Evolutionary conservation across 2,329 filamentous ascomycete genomes (phyloP).

Genomic region (Phaeophleospora eucalypticola): DNA sequence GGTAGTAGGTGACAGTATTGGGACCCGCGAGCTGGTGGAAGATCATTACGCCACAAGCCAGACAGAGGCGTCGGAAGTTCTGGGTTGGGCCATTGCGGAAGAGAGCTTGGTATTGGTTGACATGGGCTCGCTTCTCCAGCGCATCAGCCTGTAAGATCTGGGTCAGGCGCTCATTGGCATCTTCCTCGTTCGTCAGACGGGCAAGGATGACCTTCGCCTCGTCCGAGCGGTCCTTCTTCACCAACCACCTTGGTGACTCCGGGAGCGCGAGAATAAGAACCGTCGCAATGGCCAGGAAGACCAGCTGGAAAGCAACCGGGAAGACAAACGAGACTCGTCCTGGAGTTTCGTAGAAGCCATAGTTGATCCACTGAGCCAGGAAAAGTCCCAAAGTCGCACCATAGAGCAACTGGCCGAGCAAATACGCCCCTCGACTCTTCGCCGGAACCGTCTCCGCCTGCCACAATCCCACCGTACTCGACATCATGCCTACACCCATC

Average conservation of each 20-base stretch:
- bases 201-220: constrained; percentile 40
- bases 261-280: constrained; percentile 19
- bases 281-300: constrained; percentile 33
- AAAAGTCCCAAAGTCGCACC: constrained; percentile 37
- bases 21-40: constrained; percentile 9
- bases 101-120: constrained; percentile 48
- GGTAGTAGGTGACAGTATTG: constrained; percentile 11
- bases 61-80: constrained; percentile 52
- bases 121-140: constrained; percentile 24
- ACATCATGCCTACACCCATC: constrained; percentile 6
- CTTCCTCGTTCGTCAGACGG: constrained; percentile 47
- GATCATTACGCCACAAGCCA: constrained; percentile 9
- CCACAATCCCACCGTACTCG: constrained; percentile 7
- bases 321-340: constrained; percentile 45
- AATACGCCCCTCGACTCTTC: constrained; percentile 59
- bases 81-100: constrained; percentile 61
- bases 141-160: constrained; percentile 10
- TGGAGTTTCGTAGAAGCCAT: constrained; percentile 35
- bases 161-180: constrained; percentile 48
- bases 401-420: constrained; percentile 48
- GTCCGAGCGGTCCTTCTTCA: constrained; percentile 9
- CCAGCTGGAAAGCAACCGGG: constrained; percentile 38
- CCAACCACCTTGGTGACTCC: constrained; percentile 17
- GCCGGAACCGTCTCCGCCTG: constrained; percentile 48
- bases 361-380: constrained; percentile 52